Evolutionary conservation across 306 rosid genomes (phyloP), one percentile per base, ranked within the genome.

Genomic region (Quercus ilex): DNA sequence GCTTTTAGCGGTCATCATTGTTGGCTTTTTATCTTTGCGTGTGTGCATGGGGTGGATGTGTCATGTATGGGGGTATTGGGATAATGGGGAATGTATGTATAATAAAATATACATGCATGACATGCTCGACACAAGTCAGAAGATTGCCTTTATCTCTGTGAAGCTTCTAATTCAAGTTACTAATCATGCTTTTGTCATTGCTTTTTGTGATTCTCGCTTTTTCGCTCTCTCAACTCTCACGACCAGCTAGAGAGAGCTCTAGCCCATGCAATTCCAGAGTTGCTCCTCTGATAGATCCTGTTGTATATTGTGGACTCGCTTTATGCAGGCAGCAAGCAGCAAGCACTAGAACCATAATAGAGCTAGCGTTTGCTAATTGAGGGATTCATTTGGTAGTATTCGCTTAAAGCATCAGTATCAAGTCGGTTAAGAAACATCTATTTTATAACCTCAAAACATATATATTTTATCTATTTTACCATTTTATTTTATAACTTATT

Each of bases 11-110:
- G 86, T 82, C 65, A 84, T 87, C 87, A 87, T 83, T 80, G 78
- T 67, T 35, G 86, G 78, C 86, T 85, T 90, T 89, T 90, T 89
- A 88, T 90, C 90, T 84, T 85, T 83, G 94, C 87, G 85, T 90
- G 88, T 55, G 87, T 74, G 91, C 82, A 78, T 84, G 87, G 56
- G 3, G 77, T 49, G 78, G 63, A 51, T 73, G 28, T 10, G 20
- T 64, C 75, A 19, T 76, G 33, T 33, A 75, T 62, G 59, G 23
- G 49, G 41, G 7, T 5, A 5, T 35, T 35, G 41, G 41, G 0
- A 35, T 31, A 30, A 43, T 55, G 13, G 55, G 55, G 58, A 78
- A 28, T 8, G 78, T 76, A 28, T 8, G 78, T 76, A 57, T 25
- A 12, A 17, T 57, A 41, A 11, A 2, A 15, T 20, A 30, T 25